A percentile compares a stretch with the other conserved stretches of the same genome.
Conservation (phyloP, 2,329 filamentous ascomycete genomes). For the Thielaviopsis cerberus region DNA sequence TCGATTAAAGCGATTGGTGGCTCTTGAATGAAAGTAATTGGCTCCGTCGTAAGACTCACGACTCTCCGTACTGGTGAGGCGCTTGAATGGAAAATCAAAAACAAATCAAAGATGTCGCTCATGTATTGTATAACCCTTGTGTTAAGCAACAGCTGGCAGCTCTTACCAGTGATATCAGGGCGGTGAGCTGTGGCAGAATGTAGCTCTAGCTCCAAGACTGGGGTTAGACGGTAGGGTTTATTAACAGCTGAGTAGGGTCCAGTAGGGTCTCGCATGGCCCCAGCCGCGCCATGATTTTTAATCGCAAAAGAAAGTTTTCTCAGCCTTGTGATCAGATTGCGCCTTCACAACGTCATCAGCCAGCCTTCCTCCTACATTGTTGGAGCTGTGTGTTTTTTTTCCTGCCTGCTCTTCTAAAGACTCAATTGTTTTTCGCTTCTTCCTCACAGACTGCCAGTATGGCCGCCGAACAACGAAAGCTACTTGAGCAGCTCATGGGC, state of each 20-base stretch:
- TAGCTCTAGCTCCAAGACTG: constrained; percentile 10
- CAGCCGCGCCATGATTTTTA: neutral
- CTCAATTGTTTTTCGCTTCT: neutral
- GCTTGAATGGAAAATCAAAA: too few species aligned
- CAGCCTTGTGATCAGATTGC: constrained; percentile 5
- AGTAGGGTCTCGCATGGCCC: neutral
- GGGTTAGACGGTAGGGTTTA: neutral
- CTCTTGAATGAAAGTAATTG: too few species aligned
- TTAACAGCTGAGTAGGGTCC: neutral
- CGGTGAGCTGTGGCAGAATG: constrained; percentile 13
- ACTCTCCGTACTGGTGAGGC: too few species aligned
- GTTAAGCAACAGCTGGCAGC: constrained; percentile 3
- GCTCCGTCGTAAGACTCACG: too few species aligned
- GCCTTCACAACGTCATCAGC: neutral
- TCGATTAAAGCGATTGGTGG: neutral
- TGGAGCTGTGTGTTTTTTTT: too few species aligned
- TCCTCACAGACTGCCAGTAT: constrained; percentile 28
- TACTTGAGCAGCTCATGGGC: constrained; percentile 93
- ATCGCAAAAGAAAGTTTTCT: constrained; percentile 4
- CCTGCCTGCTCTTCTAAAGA: too few species aligned
- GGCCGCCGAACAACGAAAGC: constrained; percentile 94
- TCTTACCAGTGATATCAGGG: constrained; percentile 1
- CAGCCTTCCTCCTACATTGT: neutral
- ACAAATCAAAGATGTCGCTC: neutral
- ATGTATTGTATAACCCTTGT: neutral